Evolutionary conservation across 169 alveolate genomes (phyloP), one percentile per base, ranked within the genome.

Genomic region (Plasmodium gonderi): DNA sequence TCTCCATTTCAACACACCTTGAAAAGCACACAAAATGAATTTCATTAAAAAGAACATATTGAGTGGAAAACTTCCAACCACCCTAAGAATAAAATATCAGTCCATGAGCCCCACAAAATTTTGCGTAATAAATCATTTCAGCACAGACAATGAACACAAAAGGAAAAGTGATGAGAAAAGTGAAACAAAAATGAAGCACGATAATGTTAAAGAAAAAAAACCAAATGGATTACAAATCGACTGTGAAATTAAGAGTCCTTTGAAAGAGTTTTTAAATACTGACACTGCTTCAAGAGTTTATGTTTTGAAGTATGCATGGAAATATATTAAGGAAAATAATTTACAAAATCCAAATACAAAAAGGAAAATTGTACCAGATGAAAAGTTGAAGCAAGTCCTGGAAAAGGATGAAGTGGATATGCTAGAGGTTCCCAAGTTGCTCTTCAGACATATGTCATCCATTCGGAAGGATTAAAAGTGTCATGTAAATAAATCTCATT

Each of bases 191-290:
- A 36, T 29, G 40, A 78, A 78, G 20, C 33, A 69, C 44, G 65
- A 49, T 9, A 69, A 33, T 75, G 64, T 33, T 14, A 82, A 82
- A 60, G 79, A 82, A 69, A 82, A 82, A 49, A 82, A 74, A 72
- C 92, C 92, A 69, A 82, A 82, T 82, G 92, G 92, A 3, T 72
- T 82, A 69, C 92, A 82, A 82, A 49, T 82, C 64, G 92, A 82
- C 42, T 82, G 92, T 42, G 92, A 82, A 69, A 68, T 82, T 29
- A 82, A 82, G 44, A 82, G 92, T 44, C 92, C 92, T 12, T 74
- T 82, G 60, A 82, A 69, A 54, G 92, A 82, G 64, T 82, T 82
- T 47, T 44, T 82, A 82, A 82, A 82, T 42, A 42, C 82, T 7
- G 60, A 82, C 82, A 82, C 92, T 26, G 92, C 92, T 0, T 82